Conservation (phyloP, 257 asterid species). For the Solanum phureja region DNA sequence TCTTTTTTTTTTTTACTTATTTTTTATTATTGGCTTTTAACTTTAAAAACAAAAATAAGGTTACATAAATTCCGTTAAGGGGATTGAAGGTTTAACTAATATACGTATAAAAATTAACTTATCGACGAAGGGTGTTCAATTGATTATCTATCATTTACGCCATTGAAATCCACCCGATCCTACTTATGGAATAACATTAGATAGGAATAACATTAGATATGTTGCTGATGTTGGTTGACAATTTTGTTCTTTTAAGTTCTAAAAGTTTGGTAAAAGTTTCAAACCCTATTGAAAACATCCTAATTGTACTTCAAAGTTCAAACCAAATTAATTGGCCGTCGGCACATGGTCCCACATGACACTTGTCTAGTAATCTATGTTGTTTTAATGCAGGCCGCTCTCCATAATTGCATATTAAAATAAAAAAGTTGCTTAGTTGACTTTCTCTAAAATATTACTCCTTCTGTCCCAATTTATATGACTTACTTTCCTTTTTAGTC, state of each 20-base stretch:
- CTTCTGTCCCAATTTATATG: no score
- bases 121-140: no score
- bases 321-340: background rate
- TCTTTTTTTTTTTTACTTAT: no score
- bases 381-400: background rate
- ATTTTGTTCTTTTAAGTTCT: background rate
- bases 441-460: background rate
- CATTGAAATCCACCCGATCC: no score
- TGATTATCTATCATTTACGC: accelerated
- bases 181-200: background rate
- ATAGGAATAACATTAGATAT: background rate
- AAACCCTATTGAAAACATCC: background rate
- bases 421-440: background rate
- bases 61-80: no score
- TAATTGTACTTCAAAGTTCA: background rate
- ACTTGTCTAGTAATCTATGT: background rate
- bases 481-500: no score
- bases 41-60: no score
- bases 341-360: background rate
- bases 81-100: no score
- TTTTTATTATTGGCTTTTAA: no score
- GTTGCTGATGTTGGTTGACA: background rate
- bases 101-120: no score
- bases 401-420: background rate
- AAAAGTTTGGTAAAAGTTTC: background rate